Conservation (phyloP, 2,329 filamentous ascomycete species). For the Zymoseptoria passerinii region DNA sequence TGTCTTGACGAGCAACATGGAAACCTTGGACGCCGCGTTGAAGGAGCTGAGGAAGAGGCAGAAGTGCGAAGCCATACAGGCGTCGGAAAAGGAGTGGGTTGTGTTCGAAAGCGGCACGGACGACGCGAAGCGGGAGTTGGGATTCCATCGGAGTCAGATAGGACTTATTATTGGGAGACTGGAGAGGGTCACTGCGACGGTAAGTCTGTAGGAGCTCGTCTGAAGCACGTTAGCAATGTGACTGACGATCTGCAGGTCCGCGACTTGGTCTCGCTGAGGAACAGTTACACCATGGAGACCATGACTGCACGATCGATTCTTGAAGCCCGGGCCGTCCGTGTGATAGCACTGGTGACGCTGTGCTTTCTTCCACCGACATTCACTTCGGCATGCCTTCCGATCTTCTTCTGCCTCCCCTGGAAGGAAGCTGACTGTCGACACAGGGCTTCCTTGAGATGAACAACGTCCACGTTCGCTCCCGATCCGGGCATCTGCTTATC, state of each 20-base stretch:
- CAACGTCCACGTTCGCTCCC: too few species aligned
- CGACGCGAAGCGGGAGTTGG: conserved; percentile 2
- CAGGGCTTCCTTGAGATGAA: too few species aligned
- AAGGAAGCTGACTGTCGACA: too few species aligned
- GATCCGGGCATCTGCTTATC: too few species aligned
- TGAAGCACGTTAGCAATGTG: too few species aligned
- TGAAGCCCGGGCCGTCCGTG: conserved; percentile 7
- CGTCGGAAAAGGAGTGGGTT: neutral
- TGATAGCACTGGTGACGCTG: conserved; percentile 7
- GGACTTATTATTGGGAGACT: conserved; percentile 5
- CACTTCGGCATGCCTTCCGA: too few species aligned
- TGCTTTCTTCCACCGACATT: conserved; percentile 7
- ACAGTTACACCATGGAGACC: conserved; percentile 5
- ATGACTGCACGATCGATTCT: conserved; percentile 8
- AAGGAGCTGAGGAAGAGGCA: neutral
- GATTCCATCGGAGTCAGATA: conserved; percentile 6
- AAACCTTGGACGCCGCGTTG: conserved; percentile 1
- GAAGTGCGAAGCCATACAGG: neutral
- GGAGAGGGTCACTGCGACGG: neutral
- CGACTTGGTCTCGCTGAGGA: neutral
- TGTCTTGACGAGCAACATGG: conserved; percentile 6
- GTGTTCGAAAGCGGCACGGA: neutral
- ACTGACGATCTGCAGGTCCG: neutral
- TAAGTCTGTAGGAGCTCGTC: neutral
- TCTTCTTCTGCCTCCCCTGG: too few species aligned